phyloP scores from a whole-genome alignment of 345 rosid species.

The Hibiscus tridactylites region DNA sequence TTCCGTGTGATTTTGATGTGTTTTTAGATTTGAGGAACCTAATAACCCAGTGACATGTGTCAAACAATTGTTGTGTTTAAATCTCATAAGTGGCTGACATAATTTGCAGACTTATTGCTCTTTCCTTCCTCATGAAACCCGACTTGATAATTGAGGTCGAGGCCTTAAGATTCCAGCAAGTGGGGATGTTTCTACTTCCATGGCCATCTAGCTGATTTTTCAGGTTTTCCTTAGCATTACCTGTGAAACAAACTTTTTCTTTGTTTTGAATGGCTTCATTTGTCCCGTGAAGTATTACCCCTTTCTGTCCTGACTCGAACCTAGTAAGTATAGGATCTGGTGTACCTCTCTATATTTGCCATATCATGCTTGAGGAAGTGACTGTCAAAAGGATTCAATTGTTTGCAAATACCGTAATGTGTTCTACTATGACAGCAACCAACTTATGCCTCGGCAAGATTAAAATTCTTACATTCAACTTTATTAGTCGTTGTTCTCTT shows the following conservation, averaged over 20 bases:
- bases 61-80: constrained; percentile 12
- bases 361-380: constrained; percentile 1
- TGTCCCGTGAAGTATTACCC: not conserved
- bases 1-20: constrained; percentile 2
- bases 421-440: not conserved
- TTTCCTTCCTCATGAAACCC: constrained; percentile 40
- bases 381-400: not conserved
- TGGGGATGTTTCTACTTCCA: constrained; percentile 43
- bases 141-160: constrained; percentile 38
- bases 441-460: constrained; percentile 5
- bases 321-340: constrained; percentile 8
- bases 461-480: not conserved
- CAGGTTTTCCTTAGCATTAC: constrained; percentile 36
- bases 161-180: constrained; percentile 38
- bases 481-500: not conserved
- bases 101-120: constrained; percentile 46
- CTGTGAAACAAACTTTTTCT: constrained; percentile 11
- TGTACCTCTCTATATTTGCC: not conserved
- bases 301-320: constrained; percentile 1
- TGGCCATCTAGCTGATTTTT: constrained; percentile 37
- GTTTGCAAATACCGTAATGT: not conserved
- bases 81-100: constrained; percentile 31
- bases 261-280: constrained; percentile 17
- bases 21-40: constrained; percentile 11
- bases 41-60: constrained; percentile 6